Evolutionary conservation across 768 basidiomycete species (phyloP), one percentile per base, ranked within the genome.

Genomic region (Podaxis sp.): DNA sequence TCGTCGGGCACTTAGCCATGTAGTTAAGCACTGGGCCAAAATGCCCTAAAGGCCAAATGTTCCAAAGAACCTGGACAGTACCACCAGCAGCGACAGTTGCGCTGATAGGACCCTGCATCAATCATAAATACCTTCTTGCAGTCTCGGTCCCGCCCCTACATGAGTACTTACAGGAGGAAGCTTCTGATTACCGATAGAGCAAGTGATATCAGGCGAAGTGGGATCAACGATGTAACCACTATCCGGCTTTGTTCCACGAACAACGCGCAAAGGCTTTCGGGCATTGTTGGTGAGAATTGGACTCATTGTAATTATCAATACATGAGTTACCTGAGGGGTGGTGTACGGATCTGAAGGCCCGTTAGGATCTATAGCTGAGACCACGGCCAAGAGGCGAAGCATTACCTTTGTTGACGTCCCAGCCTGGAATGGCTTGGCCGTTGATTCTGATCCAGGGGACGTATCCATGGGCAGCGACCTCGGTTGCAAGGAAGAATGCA

Each of bases 11-110:
- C 64, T 72, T 76, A 10, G 76, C 76, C 74, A 78, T 76, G 58
- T 77, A 78, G 65, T 78, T 76, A 13, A 77, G 64, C 40, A 78
- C 74, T n/a, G 77, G 77, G 8, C 76, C 77, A 50, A 66, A 77
- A 60, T 78, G 77, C 3, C 77, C 77, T 20, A 75, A 54, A 1
- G 76, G 76, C 76, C 77, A 78, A 8, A 76, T 78, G 59, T 77
- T 78, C 77, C 77, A 78, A 7, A 74, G 69, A 24, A 75, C 70
- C 24, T 69, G 65, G 11, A 77, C 73, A 15, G 74, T 75, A 8
- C 70, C 71, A 20, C 76, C 76, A 51, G 77, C 76, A 15, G 77
- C 69, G 26, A 77, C 74, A 4, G 73, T 74, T 2, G 77, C 71
- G 13, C 70, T 68, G 40, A 76, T 76, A 2, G 74, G 75, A 13